A percentile compares a stretch with the other conserved stretches of the same genome.
Conservation (phyloP, 306 rosid species). For the Fagus crenata region DNA sequence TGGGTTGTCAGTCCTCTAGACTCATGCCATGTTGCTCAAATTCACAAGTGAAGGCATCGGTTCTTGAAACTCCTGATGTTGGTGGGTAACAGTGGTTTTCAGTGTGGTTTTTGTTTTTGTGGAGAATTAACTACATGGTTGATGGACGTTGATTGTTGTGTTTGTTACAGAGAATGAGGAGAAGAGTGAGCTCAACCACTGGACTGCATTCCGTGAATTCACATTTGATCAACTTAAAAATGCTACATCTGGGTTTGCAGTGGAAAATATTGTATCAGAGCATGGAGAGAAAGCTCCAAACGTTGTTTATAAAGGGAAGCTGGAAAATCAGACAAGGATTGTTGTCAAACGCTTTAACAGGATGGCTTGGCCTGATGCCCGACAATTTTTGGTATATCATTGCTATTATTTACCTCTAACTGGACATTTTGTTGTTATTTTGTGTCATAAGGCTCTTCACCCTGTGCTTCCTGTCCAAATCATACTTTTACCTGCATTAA, state of each 20-base stretch:
- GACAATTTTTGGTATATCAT: conserved; percentile 64
- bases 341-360: conserved; percentile 77
- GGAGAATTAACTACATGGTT: conserved; percentile 14
- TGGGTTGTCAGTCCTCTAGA: conserved; percentile 74
- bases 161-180: conserved; percentile 63
- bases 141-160: conserved; percentile 19
- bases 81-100: conserved; percentile 43
- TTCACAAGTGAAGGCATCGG: conserved; percentile 75
- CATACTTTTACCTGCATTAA: conserved; percentile 18
- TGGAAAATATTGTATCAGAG: conserved; percentile 81
- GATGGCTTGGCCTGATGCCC: conserved; percentile 83
- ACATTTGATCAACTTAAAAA: conserved; percentile 71
- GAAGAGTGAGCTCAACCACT: conserved; percentile 44
- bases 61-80: conserved; percentile 62
- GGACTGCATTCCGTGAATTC: conserved; percentile 62
- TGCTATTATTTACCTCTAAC: background rate
- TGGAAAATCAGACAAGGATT: conserved; percentile 73
- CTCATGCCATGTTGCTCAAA: conserved; percentile 64
- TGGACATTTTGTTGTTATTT: conserved; percentile 3
- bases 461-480: background rate
- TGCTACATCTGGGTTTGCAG: conserved; percentile 85
- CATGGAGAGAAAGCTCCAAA: conserved; percentile 91
- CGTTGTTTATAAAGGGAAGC: conserved; percentile 83
- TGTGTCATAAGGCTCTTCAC: background rate
- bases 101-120: conserved; percentile 2